Conservation (phyloP, 805 yeast genomes). For the Barnettozyma pratensis region DNA sequence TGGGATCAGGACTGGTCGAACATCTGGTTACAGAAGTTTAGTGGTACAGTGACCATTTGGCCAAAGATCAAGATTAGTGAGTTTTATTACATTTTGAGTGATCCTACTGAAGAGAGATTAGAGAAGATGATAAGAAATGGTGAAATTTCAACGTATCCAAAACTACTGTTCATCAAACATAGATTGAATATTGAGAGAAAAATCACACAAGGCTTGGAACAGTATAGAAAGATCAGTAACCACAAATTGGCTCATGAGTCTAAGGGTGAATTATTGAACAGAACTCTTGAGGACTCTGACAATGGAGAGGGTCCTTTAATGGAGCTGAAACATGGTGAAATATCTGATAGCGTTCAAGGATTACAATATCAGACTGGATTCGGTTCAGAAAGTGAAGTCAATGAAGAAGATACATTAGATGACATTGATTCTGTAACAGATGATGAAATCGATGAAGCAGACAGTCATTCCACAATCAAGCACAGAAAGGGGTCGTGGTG, state of each 20-base stretch:
- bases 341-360: background rate
- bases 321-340: conserved; percentile 2
- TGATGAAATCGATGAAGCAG: conserved; percentile 4
- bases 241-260: background rate
- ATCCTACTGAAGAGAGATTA: conserved; percentile 58
- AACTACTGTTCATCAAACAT: conserved; percentile 57
- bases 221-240: conserved; percentile 12
- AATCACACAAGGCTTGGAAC: conserved; percentile 46
- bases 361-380: conserved; percentile 11
- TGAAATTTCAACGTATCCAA: conserved; percentile 61
- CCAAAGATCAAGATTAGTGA: conserved; percentile 59
- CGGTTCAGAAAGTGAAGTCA: conserved; percentile 7
- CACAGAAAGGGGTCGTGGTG: background rate
- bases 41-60: conserved; percentile 74
- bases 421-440: background rate
- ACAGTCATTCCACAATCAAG: background rate
- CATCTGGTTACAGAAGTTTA: conserved; percentile 67
- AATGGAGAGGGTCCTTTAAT: conserved; percentile 5
- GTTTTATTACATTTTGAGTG: conserved; percentile 58
- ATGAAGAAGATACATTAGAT: conserved; percentile 2
- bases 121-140: conserved; percentile 55
- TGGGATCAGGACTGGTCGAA: conserved; percentile 79
- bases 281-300: conserved; percentile 9
- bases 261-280: background rate
- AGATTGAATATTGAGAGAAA: conserved; percentile 61